Conservation (phyloP, 345 rosid genomes). For the Dipteronia sinensis region DNA sequence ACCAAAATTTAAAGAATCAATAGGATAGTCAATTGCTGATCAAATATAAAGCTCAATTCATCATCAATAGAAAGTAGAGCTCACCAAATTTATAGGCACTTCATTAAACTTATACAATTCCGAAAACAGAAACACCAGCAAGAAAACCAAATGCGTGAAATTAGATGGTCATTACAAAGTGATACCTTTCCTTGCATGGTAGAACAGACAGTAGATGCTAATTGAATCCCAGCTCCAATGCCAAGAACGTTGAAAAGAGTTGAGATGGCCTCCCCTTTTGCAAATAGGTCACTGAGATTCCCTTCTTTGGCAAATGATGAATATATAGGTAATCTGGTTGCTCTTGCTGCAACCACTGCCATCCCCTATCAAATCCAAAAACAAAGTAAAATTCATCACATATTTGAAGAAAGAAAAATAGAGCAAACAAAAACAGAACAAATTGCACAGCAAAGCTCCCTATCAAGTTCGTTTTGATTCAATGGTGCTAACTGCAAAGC, state of each 20-base stretch:
- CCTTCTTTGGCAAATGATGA: conserved; percentile 99
- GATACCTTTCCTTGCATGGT: conserved; percentile 95
- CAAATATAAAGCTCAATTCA: neutral
- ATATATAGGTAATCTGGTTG: conserved; percentile 90
- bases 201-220: conserved; percentile 90
- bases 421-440: neutral
- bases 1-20: neutral
- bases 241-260: conserved; percentile 90
- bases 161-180: neutral
- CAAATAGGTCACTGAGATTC: conserved; percentile 93
- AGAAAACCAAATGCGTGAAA: conserved; percentile 8
- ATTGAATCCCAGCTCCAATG: conserved; percentile 75
- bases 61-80: neutral
- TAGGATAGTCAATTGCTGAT: neutral
- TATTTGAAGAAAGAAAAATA: neutral
- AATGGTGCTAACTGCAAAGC: neutral
- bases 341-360: conserved; percentile 97
- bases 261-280: conserved; percentile 98
- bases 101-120: neutral
- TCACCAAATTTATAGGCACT: neutral
- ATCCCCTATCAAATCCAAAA: conserved; percentile 65
- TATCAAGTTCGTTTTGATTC: conserved; percentile 1
- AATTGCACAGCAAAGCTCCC: neutral
- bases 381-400: conserved; percentile 19
- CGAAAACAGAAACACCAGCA: neutral